phyloP scores from a whole-genome alignment of 345 rosid genomes.

The Salix dunnii region DNA sequence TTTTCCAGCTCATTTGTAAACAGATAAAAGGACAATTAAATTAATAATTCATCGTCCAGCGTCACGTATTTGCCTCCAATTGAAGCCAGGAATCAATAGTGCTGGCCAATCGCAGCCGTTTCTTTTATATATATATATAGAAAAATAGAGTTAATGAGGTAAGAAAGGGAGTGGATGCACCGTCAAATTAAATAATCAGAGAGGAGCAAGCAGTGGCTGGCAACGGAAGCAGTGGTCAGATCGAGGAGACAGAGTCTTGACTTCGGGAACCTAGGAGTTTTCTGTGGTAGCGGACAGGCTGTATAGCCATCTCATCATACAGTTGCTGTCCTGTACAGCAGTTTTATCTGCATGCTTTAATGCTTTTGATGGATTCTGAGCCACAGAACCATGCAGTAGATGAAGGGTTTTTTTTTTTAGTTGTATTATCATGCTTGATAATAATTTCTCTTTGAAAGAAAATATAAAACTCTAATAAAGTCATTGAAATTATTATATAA shows the following conservation, averaged over 20 bases:
- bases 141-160: background rate
- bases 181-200: slow-evolving; percentile 8
- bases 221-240: slow-evolving; percentile 18
- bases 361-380: background rate
- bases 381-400: slow-evolving; percentile 12
- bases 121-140: background rate
- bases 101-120: background rate
- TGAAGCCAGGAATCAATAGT: slow-evolving; percentile 1
- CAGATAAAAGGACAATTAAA: background rate
- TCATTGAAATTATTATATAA: too few relatives aligned
- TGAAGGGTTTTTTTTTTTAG: background rate
- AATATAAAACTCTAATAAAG: too few relatives aligned
- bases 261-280: slow-evolving; percentile 18
- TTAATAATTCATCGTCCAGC: background rate
- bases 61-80: slow-evolving; percentile 5
- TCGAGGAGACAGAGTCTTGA: slow-evolving; percentile 18
- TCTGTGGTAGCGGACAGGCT: too few relatives aligned
- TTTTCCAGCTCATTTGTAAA: background rate
- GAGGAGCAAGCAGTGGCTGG: slow-evolving; percentile 6
- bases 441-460: too few relatives aligned
- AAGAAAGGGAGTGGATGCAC: background rate
- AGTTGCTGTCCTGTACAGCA: background rate
- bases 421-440: too few relatives aligned
- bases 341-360: background rate
- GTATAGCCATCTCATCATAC: background rate